Percentiles rank a stretch among this genome's conserved stretches.
Conservation (phyloP, 2,329 filamentous ascomycete genomes). For the Botrytis sinoallii region DNA sequence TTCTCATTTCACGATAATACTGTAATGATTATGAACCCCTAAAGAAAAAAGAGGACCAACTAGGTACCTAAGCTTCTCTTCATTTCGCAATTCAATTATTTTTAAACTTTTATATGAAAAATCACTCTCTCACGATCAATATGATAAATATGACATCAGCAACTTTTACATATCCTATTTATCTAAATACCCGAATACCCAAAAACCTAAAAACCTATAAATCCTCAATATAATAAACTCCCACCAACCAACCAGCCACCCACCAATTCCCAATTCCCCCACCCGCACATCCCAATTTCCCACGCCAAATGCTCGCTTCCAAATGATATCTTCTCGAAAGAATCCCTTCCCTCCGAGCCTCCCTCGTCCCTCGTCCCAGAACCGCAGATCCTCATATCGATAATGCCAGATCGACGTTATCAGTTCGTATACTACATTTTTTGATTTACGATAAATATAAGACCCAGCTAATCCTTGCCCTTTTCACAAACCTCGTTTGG, state of each 20-base stretch:
- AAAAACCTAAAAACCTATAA: no score
- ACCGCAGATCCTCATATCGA: constrained; percentile 4
- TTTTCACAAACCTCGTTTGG: background rate
- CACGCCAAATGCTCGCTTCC: background rate
- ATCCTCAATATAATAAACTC: no score
- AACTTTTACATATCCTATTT: background rate
- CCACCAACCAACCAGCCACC: background rate
- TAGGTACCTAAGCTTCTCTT: no score
- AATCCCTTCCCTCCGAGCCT: constrained; percentile 3
- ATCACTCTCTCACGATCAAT: background rate
- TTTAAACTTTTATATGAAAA: background rate
- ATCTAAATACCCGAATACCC: no score
- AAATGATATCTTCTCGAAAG: background rate
- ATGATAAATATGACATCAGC: background rate
- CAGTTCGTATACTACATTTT: background rate
- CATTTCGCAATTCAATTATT: background rate
- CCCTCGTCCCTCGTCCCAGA: background rate
- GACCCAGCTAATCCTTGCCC: background rate
- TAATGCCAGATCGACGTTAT: background rate
- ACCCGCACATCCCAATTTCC: background rate
- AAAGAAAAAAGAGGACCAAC: background rate
- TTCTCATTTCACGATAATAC: background rate
- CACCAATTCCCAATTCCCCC: background rate
- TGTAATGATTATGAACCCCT: background rate
- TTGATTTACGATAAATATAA: no score